Percentiles rank a stretch among this genome's conserved stretches.
Conservation (phyloP, 1,284 basidiomycete species). For the Hemileia vastatrix region DNA sequence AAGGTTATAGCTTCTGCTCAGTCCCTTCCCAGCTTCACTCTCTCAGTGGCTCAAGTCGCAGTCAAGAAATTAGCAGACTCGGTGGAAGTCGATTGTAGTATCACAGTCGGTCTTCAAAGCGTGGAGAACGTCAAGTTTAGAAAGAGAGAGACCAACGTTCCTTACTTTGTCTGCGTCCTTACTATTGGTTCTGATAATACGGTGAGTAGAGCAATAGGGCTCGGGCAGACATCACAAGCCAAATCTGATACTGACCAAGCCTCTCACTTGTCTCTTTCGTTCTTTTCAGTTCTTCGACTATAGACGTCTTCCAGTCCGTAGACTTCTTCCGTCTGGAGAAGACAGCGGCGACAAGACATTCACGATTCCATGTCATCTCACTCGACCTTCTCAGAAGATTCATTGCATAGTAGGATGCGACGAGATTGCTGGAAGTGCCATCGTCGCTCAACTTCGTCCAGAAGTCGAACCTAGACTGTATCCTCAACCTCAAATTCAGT, state of each 20-base stretch:
- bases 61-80: neutral
- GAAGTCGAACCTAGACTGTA: neutral
- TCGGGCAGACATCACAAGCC: neutral
- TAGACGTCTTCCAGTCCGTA: slow-evolving; percentile 30
- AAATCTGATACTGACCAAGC: neutral
- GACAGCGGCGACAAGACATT: slow-evolving; percentile 26
- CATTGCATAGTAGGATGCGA: slow-evolving; percentile 29
- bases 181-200: slow-evolving; percentile 22
- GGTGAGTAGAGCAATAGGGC: slow-evolving; percentile 17
- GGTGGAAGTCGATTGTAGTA: neutral
- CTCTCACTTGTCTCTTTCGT: slow-evolving; percentile 4
- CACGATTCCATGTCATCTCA: slow-evolving; percentile 31
- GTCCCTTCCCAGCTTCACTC: slow-evolving; percentile 27
- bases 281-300: slow-evolving; percentile 28
- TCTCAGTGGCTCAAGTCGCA: slow-evolving; percentile 3
- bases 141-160: neutral
- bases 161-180: slow-evolving; percentile 1
- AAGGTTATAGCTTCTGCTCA: slow-evolving; percentile 27
- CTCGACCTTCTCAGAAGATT: slow-evolving; percentile 36
- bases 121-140: neutral
- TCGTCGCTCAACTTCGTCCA: slow-evolving; percentile 6
- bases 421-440: slow-evolving; percentile 26
- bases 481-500: neutral
- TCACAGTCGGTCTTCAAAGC: neutral
- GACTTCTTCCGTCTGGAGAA: slow-evolving; percentile 16